Evolutionary conservation across 768 basidiomycete genomes (phyloP).

Genomic region (Dacryopinax primogenitus): DNA sequence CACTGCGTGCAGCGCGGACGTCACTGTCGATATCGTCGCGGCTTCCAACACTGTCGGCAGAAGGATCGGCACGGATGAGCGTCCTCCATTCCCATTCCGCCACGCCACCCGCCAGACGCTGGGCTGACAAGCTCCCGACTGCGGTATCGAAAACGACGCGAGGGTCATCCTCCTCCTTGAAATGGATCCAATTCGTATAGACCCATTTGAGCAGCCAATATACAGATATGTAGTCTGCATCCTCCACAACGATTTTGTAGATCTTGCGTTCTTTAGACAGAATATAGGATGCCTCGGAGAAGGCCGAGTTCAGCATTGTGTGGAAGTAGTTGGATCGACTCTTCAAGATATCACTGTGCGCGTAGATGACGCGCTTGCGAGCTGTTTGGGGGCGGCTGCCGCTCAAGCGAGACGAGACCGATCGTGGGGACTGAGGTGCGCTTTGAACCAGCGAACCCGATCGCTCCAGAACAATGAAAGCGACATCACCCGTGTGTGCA

Average conservation of each 20-base stretch:
- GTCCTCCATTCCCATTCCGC: constrained; percentile 63
- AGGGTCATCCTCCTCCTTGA: constrained; percentile 58
- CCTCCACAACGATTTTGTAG: constrained; percentile 58
- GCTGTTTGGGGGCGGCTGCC: constrained; percentile 38
- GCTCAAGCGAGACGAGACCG: constrained; percentile 30
- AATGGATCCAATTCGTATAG: constrained; percentile 62
- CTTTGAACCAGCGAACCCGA: constrained; percentile 26
- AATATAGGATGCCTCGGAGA: constrained; percentile 40
- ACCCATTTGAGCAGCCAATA: constrained; percentile 69
- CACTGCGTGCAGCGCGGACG: constrained; percentile 14
- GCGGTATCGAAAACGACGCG: constrained; percentile 52
- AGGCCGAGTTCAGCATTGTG: constrained; percentile 58
- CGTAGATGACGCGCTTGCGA: constrained; percentile 62
- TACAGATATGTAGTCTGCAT: constrained; percentile 63
- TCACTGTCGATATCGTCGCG: constrained; percentile 27
- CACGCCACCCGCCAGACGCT: constrained; percentile 36
- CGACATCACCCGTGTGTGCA: constrained; percentile 61
- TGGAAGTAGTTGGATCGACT: constrained; percentile 68
- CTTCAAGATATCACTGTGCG: constrained; percentile 63
- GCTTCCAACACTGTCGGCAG: constrained; percentile 19
- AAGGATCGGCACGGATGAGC: constrained; percentile 31
- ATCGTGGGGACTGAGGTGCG: constrained; percentile 21
- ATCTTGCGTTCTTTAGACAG: constrained; percentile 41
- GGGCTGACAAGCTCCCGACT: constrained; percentile 53
- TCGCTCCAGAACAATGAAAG: constrained; percentile 58